phyloP scores from a whole-genome alignment of 2,329 filamentous ascomycete species.

The Chrysoporthe puriensis region DNA sequence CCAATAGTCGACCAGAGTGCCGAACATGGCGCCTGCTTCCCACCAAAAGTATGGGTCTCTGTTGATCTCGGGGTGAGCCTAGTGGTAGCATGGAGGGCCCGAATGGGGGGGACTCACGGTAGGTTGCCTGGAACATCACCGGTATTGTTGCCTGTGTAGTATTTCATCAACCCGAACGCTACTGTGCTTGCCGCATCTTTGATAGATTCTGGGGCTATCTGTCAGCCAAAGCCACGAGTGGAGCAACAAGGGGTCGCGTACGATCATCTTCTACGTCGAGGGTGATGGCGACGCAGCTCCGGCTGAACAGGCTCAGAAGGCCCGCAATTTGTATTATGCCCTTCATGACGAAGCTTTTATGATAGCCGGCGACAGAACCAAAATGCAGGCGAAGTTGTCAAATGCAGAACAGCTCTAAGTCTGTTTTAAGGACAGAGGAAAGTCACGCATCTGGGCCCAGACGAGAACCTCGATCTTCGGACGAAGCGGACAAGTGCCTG shows the following conservation, averaged over 20 bases:
- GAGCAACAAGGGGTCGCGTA: conserved; percentile 21
- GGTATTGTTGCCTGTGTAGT: conserved; percentile 61
- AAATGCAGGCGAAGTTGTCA: not conserved
- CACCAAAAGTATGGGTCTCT: conserved; percentile 55
- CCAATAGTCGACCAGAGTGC: conserved; percentile 74
- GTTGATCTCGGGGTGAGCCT: conserved; percentile 40
- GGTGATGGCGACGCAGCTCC: conserved; percentile 29
- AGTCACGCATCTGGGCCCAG: not conserved
- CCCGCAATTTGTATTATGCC: conserved; percentile 26
- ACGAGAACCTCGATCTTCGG: not conserved
- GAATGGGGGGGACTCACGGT: conserved; percentile 37
- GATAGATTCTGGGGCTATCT: conserved; percentile 48
- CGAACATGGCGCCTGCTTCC: conserved; percentile 74
- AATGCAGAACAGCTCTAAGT: not conserved
- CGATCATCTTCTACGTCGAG: conserved; percentile 33
- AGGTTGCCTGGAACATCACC: conserved; percentile 62
- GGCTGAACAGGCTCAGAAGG: conserved; percentile 30
- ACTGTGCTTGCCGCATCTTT: conserved; percentile 52
- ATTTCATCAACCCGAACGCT: conserved; percentile 52
- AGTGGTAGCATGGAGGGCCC: not conserved
- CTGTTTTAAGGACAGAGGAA: not conserved
- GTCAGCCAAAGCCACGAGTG: conserved; percentile 36
- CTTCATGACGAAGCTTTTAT: conserved; percentile 29
- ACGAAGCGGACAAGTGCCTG: not conserved
- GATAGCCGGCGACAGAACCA: not conserved